phyloP scores from a whole-genome alignment of 2,329 filamentous ascomycete species.

The Plectosphaerella plurivora region DNA sequence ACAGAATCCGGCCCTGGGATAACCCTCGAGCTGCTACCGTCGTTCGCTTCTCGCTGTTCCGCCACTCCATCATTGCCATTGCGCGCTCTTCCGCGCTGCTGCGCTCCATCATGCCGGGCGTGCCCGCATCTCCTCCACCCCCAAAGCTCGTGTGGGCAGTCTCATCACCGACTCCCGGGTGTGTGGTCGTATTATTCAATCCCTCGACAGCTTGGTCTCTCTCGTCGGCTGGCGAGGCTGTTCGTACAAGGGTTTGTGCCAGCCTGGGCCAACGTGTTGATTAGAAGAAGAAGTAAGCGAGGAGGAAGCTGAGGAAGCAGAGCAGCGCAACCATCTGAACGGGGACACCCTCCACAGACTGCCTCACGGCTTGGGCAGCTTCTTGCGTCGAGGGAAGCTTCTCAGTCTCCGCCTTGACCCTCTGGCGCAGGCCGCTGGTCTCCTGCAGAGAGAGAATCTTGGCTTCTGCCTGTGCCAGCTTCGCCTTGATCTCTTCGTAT shows the following conservation, averaged over 20 bases:
- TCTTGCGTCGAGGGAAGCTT: conserved; percentile 41
- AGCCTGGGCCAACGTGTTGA: neutral
- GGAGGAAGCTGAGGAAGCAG: conserved; percentile 84
- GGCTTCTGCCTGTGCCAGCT: conserved; percentile 71
- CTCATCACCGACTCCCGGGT: too few species aligned
- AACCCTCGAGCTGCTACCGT: too few species aligned
- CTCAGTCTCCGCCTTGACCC: conserved; percentile 51
- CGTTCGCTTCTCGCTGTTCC: too few species aligned
- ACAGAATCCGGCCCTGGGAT: neutral
- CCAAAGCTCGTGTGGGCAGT: too few species aligned
- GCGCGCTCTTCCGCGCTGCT: too few species aligned
- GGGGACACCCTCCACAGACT: conserved; percentile 70
- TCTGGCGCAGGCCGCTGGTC: conserved; percentile 72
- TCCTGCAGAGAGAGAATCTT: conserved; percentile 66
- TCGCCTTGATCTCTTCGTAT: conserved; percentile 61
- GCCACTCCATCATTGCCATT: too few species aligned
- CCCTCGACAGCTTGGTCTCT: too few species aligned
- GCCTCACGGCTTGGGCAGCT: conserved; percentile 50
- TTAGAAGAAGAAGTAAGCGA: conserved; percentile 97
- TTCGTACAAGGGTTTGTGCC: too few species aligned
- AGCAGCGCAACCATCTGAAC: conserved; percentile 79
- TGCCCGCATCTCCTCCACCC: too few species aligned
- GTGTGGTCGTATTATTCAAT: too few species aligned
- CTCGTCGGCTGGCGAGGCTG: too few species aligned
- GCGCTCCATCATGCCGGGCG: too few species aligned